Conservation (phyloP, 192 early-diverging fungal species). For the Umbelopsis ramanniana region DNA sequence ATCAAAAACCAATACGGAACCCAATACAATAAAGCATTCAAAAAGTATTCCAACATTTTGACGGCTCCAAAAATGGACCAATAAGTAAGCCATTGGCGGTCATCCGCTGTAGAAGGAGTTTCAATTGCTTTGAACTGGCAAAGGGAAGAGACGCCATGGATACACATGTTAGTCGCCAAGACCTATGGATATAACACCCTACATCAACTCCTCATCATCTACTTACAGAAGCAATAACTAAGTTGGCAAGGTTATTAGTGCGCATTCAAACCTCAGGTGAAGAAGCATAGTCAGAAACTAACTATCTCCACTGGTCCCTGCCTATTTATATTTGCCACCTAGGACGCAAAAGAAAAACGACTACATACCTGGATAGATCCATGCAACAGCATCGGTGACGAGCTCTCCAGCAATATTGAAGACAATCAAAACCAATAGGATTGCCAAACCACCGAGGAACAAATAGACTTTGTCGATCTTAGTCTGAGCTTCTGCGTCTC, state of each 20-base stretch:
- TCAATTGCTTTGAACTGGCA: slow-evolving; percentile 88
- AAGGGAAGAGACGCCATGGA: background rate
- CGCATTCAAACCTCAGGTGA: background rate
- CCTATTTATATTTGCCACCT: no score
- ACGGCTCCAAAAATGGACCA: slow-evolving; percentile 92
- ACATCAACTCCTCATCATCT: background rate
- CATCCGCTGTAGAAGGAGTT: slow-evolving; percentile 71
- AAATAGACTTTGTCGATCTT: slow-evolving; percentile 92
- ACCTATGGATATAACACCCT: no score
- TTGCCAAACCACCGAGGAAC: slow-evolving; percentile 58
- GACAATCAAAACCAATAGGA: slow-evolving; percentile 81
- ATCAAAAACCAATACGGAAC: slow-evolving; percentile 92
- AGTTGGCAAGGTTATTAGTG: background rate
- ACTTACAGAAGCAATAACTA: slow-evolving; percentile 76
- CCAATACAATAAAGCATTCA: slow-evolving; percentile 89
- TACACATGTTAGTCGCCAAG: background rate
- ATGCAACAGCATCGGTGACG: slow-evolving; percentile 84
- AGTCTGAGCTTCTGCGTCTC: slow-evolving; percentile 72
- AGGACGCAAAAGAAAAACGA: background rate
- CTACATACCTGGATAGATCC: slow-evolving; percentile 82
- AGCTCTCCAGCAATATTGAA: slow-evolving; percentile 86
- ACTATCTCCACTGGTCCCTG: background rate
- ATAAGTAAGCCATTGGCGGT: slow-evolving; percentile 93
- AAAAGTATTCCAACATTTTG: slow-evolving; percentile 89
- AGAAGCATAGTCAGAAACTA: no score